Evolutionary conservation across 306 rosid species (phyloP).

Genomic region (Arachis hypogaea): DNA sequence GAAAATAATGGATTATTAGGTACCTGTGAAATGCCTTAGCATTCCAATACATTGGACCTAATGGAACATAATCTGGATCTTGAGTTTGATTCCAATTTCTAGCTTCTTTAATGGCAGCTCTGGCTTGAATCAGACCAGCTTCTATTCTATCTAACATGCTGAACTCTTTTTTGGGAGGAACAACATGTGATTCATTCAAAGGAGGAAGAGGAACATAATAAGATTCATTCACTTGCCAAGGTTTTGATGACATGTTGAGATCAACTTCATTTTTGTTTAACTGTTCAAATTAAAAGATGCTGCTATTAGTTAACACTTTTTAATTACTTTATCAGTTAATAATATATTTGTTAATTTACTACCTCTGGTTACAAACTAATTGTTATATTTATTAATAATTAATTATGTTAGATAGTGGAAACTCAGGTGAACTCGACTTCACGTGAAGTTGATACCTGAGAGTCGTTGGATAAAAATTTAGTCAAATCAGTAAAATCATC

Average conservation of each 20-base stretch:
- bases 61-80: constrained; percentile 65
- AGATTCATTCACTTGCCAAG: constrained; percentile 40
- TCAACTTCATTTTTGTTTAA: constrained; percentile 15
- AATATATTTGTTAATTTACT: too few relatives aligned
- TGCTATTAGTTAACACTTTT: too few relatives aligned
- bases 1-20: neutral
- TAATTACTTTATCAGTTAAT: too few relatives aligned
- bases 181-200: constrained; percentile 38
- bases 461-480: too few relatives aligned
- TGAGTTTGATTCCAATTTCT: constrained; percentile 48
- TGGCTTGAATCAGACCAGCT: constrained; percentile 54
- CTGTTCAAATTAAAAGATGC: too few relatives aligned
- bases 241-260: constrained; percentile 34
- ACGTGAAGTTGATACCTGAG: too few relatives aligned
- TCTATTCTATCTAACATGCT: constrained; percentile 54
- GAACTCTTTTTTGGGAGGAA: constrained; percentile 34
- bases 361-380: too few relatives aligned
- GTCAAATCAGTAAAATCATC: too few relatives aligned
- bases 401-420: too few relatives aligned
- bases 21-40: constrained; percentile 88
- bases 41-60: constrained; percentile 79
- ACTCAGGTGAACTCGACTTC: too few relatives aligned
- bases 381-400: too few relatives aligned
- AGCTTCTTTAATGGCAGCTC: constrained; percentile 75
- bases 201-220: constrained; percentile 11